Conservation (phyloP, 768 basidiomycete species). For the Boletus vermiculosoides region DNA sequence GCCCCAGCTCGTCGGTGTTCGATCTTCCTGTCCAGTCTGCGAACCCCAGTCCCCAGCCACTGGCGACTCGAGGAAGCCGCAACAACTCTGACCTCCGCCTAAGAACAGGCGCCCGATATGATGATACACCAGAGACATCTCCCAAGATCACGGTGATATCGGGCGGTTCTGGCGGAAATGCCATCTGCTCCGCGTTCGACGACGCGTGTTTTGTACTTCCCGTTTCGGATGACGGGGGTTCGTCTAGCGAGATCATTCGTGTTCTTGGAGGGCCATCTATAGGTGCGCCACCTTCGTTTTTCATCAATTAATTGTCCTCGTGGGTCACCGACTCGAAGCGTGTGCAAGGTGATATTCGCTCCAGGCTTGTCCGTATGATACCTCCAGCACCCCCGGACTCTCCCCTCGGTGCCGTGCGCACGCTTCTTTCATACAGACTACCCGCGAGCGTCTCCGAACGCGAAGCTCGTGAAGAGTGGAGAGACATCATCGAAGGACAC, state of each 20-base stretch:
- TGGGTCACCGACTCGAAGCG: conserved; percentile 4
- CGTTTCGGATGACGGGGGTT: conserved; percentile 94
- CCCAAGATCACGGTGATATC: conserved; percentile 75
- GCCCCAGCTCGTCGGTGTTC: conserved; percentile 73
- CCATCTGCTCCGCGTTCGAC: conserved; percentile 83
- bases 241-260: conserved; percentile 91
- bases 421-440: conserved; percentile 77
- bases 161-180: conserved; percentile 93
- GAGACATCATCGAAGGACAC: conserved; percentile 86
- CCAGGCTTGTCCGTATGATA: conserved; percentile 85
- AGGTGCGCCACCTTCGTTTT: conserved; percentile 41
- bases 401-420: conserved; percentile 69
- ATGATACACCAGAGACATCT: conserved; percentile 4
- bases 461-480: conserved; percentile 87
- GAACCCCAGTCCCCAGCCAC: conserved; percentile 20
- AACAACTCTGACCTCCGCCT: conserved; percentile 1
- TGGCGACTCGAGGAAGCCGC: conserved; percentile 14
- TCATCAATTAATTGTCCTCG: conserved; percentile 15
- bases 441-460: conserved; percentile 65
- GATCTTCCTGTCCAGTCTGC: conserved; percentile 57
- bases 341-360: conserved; percentile 76
- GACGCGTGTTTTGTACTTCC: conserved; percentile 82
- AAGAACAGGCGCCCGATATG: conserved; percentile 2
- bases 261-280: conserved; percentile 87
- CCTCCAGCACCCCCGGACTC: conserved; percentile 59